Percentiles rank a stretch among this genome's conserved stretches.
These are phyloP conservation scores for Candida boleticola DNA, from an alignment of 805 yeast genomes.

Conservation along the genomic window DNA sequence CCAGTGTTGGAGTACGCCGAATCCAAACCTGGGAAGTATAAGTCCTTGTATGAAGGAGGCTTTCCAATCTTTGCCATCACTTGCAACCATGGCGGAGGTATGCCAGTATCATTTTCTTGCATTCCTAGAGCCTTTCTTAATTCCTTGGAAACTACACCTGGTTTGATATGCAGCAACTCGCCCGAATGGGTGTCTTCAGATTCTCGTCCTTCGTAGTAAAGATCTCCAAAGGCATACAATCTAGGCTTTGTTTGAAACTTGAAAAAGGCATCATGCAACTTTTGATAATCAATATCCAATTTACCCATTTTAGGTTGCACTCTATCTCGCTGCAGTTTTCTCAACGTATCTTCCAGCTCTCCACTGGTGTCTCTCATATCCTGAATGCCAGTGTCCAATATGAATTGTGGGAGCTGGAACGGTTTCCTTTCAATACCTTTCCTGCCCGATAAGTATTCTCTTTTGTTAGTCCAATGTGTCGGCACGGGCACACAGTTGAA, in stretches of 20 bases:
- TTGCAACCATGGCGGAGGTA: constrained; percentile 77
- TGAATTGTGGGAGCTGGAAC: constrained; percentile 75
- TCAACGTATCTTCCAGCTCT: constrained; percentile 55
- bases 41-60: constrained; percentile 77
- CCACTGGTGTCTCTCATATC: constrained; percentile 72
- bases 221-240: constrained; percentile 67
- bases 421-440: constrained; percentile 67
- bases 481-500: constrained; percentile 79
- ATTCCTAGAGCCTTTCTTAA: constrained; percentile 72
- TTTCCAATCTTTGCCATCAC: constrained; percentile 70
- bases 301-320: constrained; percentile 89
- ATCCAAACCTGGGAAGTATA: constrained; percentile 53
- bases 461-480: constrained; percentile 75
- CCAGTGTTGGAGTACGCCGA: constrained; percentile 35
- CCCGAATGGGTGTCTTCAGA: constrained; percentile 37
- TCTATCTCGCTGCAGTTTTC: constrained; percentile 74
- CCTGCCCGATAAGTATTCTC: constrained; percentile 68
- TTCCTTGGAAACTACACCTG: constrained; percentile 65
- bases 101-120: constrained; percentile 38
- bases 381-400: constrained; percentile 78
- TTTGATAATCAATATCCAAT: constrained; percentile 81
- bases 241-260: constrained; percentile 74
- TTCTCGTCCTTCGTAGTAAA: constrained; percentile 77
- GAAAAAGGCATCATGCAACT: constrained; percentile 83
- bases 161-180: constrained; percentile 44